Evolutionary conservation across 768 basidiomycete genomes (phyloP).

Genomic region (Mycena belliarum): DNA sequence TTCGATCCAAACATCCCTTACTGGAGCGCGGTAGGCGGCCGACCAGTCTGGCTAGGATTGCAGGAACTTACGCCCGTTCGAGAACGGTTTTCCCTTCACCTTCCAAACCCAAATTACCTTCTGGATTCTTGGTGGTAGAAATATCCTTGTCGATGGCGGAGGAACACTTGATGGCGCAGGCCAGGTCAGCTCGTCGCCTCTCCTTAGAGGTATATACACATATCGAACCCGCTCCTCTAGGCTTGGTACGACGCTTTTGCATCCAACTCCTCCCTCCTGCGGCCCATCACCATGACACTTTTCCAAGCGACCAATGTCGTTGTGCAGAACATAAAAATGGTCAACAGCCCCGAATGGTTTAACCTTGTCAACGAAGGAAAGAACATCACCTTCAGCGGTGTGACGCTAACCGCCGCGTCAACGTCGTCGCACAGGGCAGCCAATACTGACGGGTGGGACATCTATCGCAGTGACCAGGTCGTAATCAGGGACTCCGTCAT

Average conservation of each 20-base stretch:
- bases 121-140: slow-evolving; percentile 55
- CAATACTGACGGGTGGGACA: slow-evolving; percentile 68
- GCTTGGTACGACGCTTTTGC: slow-evolving; percentile 57
- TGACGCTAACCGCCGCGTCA: slow-evolving; percentile 41
- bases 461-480: slow-evolving; percentile 56
- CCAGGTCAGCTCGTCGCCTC: slow-evolving; percentile 39
- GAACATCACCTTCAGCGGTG: slow-evolving; percentile 33
- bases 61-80: not conserved
- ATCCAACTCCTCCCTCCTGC: slow-evolving; percentile 25
- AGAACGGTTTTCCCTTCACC: slow-evolving; percentile 54
- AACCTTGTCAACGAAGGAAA: slow-evolving; percentile 45
- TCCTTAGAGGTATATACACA: too few relatives aligned
- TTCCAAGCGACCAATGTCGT: slow-evolving; percentile 21
- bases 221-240: slow-evolving; percentile 30
- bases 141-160: slow-evolving; percentile 54
- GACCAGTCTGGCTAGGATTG: slow-evolving; percentile 6
- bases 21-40: slow-evolving; percentile 45
- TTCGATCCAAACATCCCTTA: slow-evolving; percentile 53
- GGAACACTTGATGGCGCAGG: slow-evolving; percentile 68
- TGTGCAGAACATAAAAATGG: slow-evolving; percentile 16
- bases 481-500: slow-evolving; percentile 50
- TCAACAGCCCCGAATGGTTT: slow-evolving; percentile 18
- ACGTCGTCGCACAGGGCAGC: slow-evolving; percentile 42
- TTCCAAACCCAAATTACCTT: slow-evolving; percentile 57
- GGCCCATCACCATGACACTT: slow-evolving; percentile 10